Evolutionary conservation across 257 asterid genomes (phyloP), one percentile per base, ranked within the genome.

Genomic region (Petunia secreta): DNA sequence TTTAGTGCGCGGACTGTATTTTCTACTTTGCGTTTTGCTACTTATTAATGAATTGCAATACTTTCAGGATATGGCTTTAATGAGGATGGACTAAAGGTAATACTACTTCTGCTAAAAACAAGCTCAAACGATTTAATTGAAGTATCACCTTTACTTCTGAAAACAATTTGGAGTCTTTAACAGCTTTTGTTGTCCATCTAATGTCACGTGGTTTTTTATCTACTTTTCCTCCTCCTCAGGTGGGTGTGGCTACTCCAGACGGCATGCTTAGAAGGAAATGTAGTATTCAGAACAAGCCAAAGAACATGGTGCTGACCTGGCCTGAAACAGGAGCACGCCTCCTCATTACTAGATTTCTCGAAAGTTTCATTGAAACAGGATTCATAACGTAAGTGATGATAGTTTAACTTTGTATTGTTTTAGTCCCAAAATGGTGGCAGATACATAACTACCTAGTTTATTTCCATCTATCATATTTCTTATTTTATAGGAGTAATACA

Each of bases 291-390:
- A 38, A 80, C 77, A 86, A 91, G 81, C 92, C 95, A 5, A 89
- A 80, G 48, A 91, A 87, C 76, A 92, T 92, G 94, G 92, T 89
- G 44, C 92, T 90, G 1, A 85, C 98, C 2, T 95, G 95, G 99
- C 82, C 84, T 34, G 92, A 91, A 85, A 85, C 90, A 0, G 97
- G 97, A 62, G 98, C 97, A 5, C 94, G 97, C 13, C 38, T 86
- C 63, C 85, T 95, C 8, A 95, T 92, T 36, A 87, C 91, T 13
- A 79, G 88, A 81, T 95, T 91, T 83, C 90, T 95, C 39, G 83
- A 76, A 54, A 62, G 80, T 59, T 92, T 88, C 75, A 93, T 92
- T 41, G 82, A 85, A 55, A 89, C 90, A 0, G 98, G 99, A 40
- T 77, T 86, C 77, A 76, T 95, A 74, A 90, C 83, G 99, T 95